Percentiles rank a stretch among this genome's conserved stretches.
These are phyloP conservation scores for Turnera subulata DNA, from an alignment of 345 rosid species.

Conservation along the genomic window DNA sequence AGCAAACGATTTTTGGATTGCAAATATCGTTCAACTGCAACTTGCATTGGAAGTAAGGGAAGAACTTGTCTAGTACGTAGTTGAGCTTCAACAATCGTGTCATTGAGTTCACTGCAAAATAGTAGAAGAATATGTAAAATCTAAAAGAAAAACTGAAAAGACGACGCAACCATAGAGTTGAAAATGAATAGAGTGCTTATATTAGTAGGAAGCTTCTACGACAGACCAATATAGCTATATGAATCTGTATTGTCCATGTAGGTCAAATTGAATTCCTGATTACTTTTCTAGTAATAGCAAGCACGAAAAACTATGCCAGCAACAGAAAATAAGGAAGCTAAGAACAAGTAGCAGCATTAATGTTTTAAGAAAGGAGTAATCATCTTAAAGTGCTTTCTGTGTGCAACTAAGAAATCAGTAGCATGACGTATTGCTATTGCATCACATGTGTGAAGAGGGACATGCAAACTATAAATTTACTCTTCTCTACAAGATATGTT, in stretches of 20 bases:
- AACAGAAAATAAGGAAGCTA: too few species aligned
- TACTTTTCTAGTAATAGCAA: background rate
- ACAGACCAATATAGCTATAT: background rate
- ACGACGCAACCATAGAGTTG: background rate
- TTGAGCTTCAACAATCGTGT: slow-evolving; percentile 56
- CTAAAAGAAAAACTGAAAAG: background rate
- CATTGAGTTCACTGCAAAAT: slow-evolving; percentile 50
- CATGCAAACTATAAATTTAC: too few species aligned
- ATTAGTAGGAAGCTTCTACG: background rate
- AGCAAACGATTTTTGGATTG: slow-evolving; percentile 42
- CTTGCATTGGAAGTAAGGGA: slow-evolving; percentile 43
- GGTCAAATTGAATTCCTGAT: background rate
- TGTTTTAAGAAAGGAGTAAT: too few species aligned
- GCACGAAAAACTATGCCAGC: too few species aligned
- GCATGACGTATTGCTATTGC: too few species aligned
- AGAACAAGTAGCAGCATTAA: too few species aligned
- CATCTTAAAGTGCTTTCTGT: too few species aligned
- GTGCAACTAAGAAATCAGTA: too few species aligned
- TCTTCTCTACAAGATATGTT: too few species aligned
- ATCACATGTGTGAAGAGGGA: too few species aligned
- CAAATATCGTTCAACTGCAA: slow-evolving; percentile 33
- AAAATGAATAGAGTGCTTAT: background rate
- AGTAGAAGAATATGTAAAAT: background rate
- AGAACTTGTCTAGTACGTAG: slow-evolving; percentile 48
- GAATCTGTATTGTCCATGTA: background rate